phyloP scores from a whole-genome alignment of 306 rosid genomes.

The Malus domestica region DNA sequence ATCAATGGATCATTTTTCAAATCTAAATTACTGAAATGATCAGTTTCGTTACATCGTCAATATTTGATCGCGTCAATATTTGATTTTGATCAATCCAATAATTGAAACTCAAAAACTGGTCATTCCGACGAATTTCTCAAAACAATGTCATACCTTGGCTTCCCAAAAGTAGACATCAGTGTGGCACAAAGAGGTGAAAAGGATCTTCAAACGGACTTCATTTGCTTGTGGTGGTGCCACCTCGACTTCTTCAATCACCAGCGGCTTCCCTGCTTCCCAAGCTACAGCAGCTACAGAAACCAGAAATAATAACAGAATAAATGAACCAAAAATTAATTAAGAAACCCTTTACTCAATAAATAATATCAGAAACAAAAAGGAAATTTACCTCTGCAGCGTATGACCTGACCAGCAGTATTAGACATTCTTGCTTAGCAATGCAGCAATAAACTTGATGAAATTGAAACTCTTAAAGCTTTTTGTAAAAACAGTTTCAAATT shows the following conservation, averaged over 20 bases:
- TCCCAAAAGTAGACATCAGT: constrained; percentile 34
- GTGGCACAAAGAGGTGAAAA: constrained; percentile 26
- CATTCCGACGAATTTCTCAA: neutral
- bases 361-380: neutral
- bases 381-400: constrained; percentile 26
- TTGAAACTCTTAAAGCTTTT: neutral
- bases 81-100: too few species aligned
- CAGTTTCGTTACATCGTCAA: too few species aligned
- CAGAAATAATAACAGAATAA: neutral
- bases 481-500: neutral
- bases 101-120: neutral
- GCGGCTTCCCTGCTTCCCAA: constrained; percentile 36
- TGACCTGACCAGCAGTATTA: constrained; percentile 23
- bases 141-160: constrained; percentile 17
- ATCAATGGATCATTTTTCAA: too few species aligned
- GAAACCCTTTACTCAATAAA: neutral
- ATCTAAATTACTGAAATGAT: too few species aligned
- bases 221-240: constrained; percentile 29
- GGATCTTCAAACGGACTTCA: constrained; percentile 32
- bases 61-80: too few species aligned
- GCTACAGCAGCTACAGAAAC: constrained; percentile 25
- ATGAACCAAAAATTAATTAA: neutral
- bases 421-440: constrained; percentile 4
- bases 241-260: constrained; percentile 31
- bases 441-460: neutral